A percentile compares a stretch with the other conserved stretches of the same genome.
Evolutionary conservation across 345 rosid species (phyloP).

Genomic region (Eucalyptus curtisii): DNA sequence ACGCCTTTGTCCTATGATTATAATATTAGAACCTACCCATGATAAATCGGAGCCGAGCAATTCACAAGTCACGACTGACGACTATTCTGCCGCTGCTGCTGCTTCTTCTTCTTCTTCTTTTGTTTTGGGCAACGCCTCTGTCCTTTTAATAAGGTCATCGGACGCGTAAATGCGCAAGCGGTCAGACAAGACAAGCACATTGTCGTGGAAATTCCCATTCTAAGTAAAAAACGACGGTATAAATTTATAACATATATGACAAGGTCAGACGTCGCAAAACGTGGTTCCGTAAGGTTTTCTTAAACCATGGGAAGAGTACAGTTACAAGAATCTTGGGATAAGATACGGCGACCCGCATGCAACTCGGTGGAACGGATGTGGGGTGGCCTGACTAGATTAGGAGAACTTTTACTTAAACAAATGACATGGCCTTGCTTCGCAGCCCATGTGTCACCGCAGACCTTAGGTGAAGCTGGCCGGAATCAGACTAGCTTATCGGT

Average conservation of each 20-base stretch:
- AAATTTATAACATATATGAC: background rate
- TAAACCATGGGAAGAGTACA: background rate
- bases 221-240: background rate
- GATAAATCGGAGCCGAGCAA: background rate
- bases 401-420: background rate
- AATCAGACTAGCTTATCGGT: rapidly evolving
- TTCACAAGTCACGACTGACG: background rate
- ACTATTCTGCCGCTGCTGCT: background rate
- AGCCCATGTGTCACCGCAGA: too few relatives aligned
- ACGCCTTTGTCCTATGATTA: too few relatives aligned
- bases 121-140: background rate
- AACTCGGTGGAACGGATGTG: background rate
- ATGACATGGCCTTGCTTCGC: too few relatives aligned
- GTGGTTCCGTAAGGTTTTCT: background rate
- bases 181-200: background rate
- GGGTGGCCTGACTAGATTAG: background rate
- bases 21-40: too few relatives aligned
- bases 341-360: background rate
- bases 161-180: background rate
- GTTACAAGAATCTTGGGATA: background rate
- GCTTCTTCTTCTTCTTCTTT: too few relatives aligned
- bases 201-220: background rate
- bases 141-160: background rate
- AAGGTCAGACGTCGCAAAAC: background rate
- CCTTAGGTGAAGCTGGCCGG: too few relatives aligned